Conservation (phyloP, 1,284 basidiomycete species). For the Apiotrichum gracile region DNA sequence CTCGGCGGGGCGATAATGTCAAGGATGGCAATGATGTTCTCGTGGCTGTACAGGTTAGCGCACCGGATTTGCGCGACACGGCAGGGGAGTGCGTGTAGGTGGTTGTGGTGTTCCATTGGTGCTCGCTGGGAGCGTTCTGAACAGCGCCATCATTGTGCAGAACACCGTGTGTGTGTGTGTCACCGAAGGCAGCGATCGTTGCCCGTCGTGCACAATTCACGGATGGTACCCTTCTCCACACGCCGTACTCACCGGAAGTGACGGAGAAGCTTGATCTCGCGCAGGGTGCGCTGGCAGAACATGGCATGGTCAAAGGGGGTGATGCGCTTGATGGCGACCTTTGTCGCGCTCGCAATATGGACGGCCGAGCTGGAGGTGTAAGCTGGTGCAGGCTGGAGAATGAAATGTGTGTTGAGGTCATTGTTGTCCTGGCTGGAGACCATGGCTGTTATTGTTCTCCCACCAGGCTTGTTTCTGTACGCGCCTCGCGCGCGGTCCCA, state of each 20-base stretch:
- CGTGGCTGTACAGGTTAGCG: slow-evolving; percentile 25
- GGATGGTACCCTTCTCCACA: too few relatives aligned
- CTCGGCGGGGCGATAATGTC: slow-evolving; percentile 88
- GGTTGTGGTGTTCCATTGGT: too few relatives aligned
- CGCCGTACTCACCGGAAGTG: slow-evolving; percentile 57
- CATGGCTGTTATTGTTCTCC: too few relatives aligned
- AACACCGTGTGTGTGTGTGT: too few relatives aligned
- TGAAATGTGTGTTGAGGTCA: not conserved
- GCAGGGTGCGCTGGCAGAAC: slow-evolving; percentile 79
- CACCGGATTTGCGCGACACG: not conserved
- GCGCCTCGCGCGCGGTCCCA: too few relatives aligned
- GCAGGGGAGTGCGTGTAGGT: not conserved
- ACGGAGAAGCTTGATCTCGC: slow-evolving; percentile 83
- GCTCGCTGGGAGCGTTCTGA: too few relatives aligned
- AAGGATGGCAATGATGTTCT: slow-evolving; percentile 86
- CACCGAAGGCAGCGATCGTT: too few relatives aligned
- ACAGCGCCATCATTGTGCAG: too few relatives aligned
- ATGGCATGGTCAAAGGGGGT: slow-evolving; percentile 88
- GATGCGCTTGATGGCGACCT: slow-evolving; percentile 87
- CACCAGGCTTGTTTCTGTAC: too few relatives aligned
- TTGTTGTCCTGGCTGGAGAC: not conserved
- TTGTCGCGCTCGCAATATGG: slow-evolving; percentile 70
- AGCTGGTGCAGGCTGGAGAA: too few relatives aligned
- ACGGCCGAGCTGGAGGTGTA: slow-evolving; percentile 64
- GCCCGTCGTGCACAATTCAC: too few relatives aligned